Evolutionary conservation across 352 stramenopile species (phyloP).

Genomic region (Lagenidium sp.): DNA sequence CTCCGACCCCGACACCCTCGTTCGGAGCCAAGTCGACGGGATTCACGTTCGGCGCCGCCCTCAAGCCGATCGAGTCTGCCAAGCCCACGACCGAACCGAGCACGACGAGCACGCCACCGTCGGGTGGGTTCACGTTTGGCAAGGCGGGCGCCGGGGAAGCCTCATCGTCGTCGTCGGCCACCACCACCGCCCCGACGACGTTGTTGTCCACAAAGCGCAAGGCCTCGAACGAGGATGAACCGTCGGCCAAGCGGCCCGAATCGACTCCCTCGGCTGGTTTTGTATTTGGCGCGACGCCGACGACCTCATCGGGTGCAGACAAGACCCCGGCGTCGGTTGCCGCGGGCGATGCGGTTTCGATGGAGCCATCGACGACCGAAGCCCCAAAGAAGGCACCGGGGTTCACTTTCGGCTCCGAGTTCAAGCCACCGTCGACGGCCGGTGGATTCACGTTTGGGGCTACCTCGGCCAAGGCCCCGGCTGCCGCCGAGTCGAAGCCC

Average conservation of each 20-base stretch:
- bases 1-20: background rate
- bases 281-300: conserved; percentile 11
- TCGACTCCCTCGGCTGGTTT: conserved; percentile 19
- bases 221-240: too few species aligned
- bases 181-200: too few species aligned
- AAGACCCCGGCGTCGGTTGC: too few species aligned
- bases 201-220: too few species aligned
- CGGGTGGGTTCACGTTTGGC: conserved; percentile 23
- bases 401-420: conserved; percentile 14
- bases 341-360: conserved; percentile 15
- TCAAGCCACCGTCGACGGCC: background rate
- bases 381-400: conserved; percentile 5
- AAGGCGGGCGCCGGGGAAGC: background rate
- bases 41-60: conserved; percentile 8
- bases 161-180: too few species aligned
- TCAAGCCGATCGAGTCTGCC: too few species aligned
- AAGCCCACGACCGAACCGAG: too few species aligned
- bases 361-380: conserved; percentile 3
- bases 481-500: background rate
- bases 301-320: background rate
- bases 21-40: background rate
- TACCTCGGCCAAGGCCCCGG: background rate
- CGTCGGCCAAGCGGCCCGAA: too few species aligned
- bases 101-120: too few species aligned
- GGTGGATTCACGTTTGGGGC: conserved; percentile 8